Conservation (phyloP, 1,139 yeast species). For the Pichia sp. region DNA sequence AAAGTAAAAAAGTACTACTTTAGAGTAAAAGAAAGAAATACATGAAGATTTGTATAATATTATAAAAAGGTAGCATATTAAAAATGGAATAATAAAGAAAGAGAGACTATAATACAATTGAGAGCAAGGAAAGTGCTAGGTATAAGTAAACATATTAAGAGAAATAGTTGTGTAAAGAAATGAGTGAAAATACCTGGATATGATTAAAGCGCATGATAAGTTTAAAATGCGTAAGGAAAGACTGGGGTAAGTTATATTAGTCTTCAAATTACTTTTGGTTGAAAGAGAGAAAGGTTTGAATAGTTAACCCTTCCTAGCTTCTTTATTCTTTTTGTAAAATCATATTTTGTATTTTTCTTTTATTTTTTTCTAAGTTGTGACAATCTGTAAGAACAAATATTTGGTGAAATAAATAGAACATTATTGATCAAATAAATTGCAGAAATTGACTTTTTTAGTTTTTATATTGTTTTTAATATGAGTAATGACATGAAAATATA, state of each 20-base stretch:
- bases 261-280: not conserved
- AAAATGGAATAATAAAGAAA: not conserved
- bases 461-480: not conserved
- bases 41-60: not conserved
- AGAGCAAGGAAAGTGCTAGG: conserved; percentile 1
- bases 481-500: not conserved
- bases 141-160: not conserved
- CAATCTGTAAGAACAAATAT: not conserved
- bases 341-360: not conserved
- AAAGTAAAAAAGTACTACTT: not conserved
- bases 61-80: not conserved
- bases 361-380: not conserved
- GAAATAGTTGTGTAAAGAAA: not conserved
- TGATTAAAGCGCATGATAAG: not conserved
- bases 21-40: not conserved
- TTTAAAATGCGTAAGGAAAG: not conserved
- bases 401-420: not conserved
- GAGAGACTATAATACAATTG: conserved; percentile 4
- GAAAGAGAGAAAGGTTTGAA: not conserved
- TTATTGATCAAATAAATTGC: not conserved
- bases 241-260: not conserved
- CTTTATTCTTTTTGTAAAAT: not conserved
- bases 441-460: not conserved
- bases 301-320: not conserved
- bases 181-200: not conserved